Conservation (phyloP, 163 green algal species). For the Scenedesmus sp. region DNA sequence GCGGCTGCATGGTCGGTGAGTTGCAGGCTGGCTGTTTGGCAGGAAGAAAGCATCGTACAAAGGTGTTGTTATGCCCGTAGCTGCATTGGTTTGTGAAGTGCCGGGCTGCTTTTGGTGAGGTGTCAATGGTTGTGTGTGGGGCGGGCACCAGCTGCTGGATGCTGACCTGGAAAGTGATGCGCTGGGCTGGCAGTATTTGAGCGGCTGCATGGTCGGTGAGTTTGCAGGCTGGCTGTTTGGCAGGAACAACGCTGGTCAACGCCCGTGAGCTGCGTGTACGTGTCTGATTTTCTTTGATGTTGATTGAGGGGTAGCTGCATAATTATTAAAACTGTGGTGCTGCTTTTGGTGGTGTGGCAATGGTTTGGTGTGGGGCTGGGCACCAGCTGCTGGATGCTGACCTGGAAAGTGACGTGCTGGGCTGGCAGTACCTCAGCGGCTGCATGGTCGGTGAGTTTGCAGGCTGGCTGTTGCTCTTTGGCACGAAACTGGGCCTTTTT, state of each 20-base stretch:
- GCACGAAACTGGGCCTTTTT: too few relatives aligned
- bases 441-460: slow-evolving; percentile 10
- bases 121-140: slow-evolving; percentile 60
- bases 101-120: too few relatives aligned
- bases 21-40: background rate
- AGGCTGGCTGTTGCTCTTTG: background rate
- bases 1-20: slow-evolving; percentile 21
- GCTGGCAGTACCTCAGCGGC: slow-evolving; percentile 73
- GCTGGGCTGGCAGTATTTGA: slow-evolving; percentile 82
- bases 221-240: background rate
- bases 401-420: slow-evolving; percentile 91
- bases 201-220: slow-evolving; percentile 23
- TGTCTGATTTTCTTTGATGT: background rate
- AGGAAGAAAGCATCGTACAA: background rate
- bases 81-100: background rate
- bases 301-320: too few relatives aligned
- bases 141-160: slow-evolving; percentile 92
- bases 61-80: background rate
- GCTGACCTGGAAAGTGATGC: slow-evolving; percentile 93
- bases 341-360: too few relatives aligned
- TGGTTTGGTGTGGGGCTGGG: slow-evolving; percentile 49
- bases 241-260: background rate
- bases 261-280: too few relatives aligned
- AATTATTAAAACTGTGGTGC: background rate
- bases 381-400: slow-evolving; percentile 93